Evolutionary conservation across 2,329 filamentous ascomycete genomes (phyloP).

Genomic region (Ceratocystis albifundus): DNA sequence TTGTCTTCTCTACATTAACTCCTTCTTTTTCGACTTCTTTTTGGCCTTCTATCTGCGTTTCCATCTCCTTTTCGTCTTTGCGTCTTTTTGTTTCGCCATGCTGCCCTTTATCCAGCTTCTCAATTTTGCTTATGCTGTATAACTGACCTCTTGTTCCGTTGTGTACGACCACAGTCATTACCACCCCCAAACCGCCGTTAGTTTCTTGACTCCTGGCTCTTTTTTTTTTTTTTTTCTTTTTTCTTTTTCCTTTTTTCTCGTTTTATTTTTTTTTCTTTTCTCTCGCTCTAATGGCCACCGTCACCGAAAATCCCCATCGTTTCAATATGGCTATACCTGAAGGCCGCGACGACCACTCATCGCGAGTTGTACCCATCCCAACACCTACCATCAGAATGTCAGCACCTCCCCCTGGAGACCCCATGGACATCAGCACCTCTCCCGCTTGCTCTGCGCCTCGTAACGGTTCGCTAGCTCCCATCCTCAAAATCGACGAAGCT

Average conservation of each 20-base stretch:
- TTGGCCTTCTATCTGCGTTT: background rate
- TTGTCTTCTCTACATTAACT: background rate
- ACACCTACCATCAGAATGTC: conserved; percentile 50
- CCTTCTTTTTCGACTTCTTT: conserved; percentile 7
- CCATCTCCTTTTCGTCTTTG: background rate
- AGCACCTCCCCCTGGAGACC: conserved; percentile 45
- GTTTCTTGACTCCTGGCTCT: background rate
- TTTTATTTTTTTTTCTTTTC: background rate
- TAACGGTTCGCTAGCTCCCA: conserved; percentile 10
- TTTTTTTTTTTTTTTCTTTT: background rate
- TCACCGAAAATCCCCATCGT: conserved; percentile 23
- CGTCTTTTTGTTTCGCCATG: background rate
- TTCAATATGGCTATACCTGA: conserved; percentile 19
- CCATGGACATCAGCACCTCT: conserved; percentile 51
- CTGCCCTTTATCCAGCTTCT: background rate
- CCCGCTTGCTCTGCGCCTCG: conserved; percentile 33
- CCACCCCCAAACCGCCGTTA: background rate
- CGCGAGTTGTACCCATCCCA: conserved; percentile 41
- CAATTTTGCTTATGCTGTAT: conserved; percentile 6
- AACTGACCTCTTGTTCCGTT: background rate
- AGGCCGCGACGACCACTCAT: conserved; percentile 18
- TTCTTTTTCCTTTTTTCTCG: too few species aligned
- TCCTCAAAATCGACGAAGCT: conserved; percentile 17
- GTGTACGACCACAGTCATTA: background rate
- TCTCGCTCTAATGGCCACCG: conserved; percentile 22